Percentiles rank a stretch among this genome's conserved stretches.
phyloP scores from a whole-genome alignment of 75 land plant species.

The Cupressus sempervirens region DNA sequence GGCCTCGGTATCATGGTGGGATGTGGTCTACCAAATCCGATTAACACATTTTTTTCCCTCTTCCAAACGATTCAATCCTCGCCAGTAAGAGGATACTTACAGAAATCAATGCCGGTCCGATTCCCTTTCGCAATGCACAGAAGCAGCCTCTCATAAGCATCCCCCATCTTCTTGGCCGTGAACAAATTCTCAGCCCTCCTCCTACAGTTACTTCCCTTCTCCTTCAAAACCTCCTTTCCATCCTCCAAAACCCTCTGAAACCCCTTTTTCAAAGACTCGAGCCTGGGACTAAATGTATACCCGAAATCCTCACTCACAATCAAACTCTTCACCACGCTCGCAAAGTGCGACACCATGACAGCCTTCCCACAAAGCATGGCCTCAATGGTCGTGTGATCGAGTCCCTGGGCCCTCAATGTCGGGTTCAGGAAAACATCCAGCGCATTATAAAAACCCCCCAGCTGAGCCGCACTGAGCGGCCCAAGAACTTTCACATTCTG shows the following conservation, averaged over 20 bases:
- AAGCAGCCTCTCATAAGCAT: conserved; percentile 48
- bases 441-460: conserved; percentile 47
- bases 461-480: conserved; percentile 19
- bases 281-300: conserved; percentile 43
- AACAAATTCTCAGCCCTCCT: conserved; percentile 25
- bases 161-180: conserved; percentile 45
- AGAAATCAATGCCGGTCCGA: conserved; percentile 14
- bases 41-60: no score
- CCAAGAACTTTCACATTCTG: conserved; percentile 37
- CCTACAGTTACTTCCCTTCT: conserved; percentile 30
- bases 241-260: conserved; percentile 22
- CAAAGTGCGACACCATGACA: conserved; percentile 42
- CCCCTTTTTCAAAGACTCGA: conserved; percentile 26
- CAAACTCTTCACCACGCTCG: conserved; percentile 38
- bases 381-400: conserved; percentile 48
- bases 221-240: conserved; percentile 17
- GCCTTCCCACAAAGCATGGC: conserved; percentile 56
- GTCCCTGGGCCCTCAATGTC: conserved; percentile 46
- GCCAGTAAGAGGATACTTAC: conserved; percentile 33
- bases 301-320: conserved; percentile 26
- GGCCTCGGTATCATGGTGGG: not conserved
- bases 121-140: conserved; percentile 28
- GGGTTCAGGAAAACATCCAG: conserved; percentile 47
- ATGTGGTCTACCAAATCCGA: not conserved
- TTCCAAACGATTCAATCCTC: not conserved